Evolutionary conservation across 176 grass and related monocot genomes (phyloP), one percentile per base, ranked within the genome.

Genomic region (Dendrocalamus sinicus): DNA sequence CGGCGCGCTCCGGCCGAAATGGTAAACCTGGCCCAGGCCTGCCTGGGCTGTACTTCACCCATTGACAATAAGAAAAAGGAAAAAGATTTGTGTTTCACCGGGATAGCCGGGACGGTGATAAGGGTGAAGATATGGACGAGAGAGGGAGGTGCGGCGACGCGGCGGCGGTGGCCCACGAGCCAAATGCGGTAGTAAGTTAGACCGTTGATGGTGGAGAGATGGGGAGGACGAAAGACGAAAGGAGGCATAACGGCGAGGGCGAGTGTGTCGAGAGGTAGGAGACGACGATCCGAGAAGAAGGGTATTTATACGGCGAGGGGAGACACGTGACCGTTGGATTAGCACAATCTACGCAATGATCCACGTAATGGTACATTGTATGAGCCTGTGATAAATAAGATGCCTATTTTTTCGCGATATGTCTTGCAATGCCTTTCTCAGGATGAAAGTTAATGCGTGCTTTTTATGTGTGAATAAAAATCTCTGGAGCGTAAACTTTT

Each of bases 181-280:
- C 13, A 3, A 0, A 14, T 15, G 0, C 1, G 11, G 17, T 0
- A 41, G 48, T 1, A 0, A 0, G 3, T 28, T 53, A 46, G 40
- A 0, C 3, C 0, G 14, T 0, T 0, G 1, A 0, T 8, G 22
- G 22, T 14, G 32, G 2, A 14, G 10, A 4, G 45, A 3, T 0
- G 14, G 0, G 26, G 72, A 40, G 32, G 48, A 12, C 2, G 0
- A 20, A 58, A 3, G 5, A 5, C 0, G 2, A 3, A 26, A 83
- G 7, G 19, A 2, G 6, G 0, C 3, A 1, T 67, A 73, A 4
- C 0, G 1, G 3, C 13, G 8, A 2, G 8, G 23, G n/a, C 1
- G 22, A 0, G 39, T 67, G 9, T n/a, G 67, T 82, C 12, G 48
- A 60, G 40, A 79, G 79, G 40, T 87, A 73, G 39, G 3, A 55